These are phyloP conservation scores for Metarhizium album DNA, from an alignment of 2,329 filamentous ascomycete genomes.

Conservation along the genomic window DNA sequence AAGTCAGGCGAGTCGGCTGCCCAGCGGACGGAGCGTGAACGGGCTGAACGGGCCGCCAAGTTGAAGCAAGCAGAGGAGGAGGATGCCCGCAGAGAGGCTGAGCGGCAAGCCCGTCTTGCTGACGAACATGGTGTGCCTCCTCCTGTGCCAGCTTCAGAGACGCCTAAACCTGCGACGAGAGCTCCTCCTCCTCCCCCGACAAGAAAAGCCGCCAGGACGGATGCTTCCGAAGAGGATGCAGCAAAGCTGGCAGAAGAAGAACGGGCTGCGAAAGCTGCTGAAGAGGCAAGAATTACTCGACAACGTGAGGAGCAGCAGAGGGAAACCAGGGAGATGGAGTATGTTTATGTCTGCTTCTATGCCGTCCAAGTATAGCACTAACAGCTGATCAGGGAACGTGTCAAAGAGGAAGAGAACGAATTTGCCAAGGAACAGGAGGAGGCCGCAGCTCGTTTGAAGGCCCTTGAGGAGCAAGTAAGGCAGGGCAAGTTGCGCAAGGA, in stretches of 20 bases:
- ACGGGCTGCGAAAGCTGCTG: slow-evolving; percentile 44
- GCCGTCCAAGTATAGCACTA: slow-evolving; percentile 11
- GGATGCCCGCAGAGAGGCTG: slow-evolving; percentile 76
- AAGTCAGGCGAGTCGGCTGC: slow-evolving; percentile 72
- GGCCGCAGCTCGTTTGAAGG: slow-evolving; percentile 71
- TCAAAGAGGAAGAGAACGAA: slow-evolving; percentile 67
- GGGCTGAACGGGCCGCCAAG: slow-evolving; percentile 76
- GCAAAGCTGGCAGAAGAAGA: slow-evolving; percentile 49
- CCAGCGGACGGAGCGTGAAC: slow-evolving; percentile 82
- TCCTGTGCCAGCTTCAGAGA: slow-evolving; percentile 43
- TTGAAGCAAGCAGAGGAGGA: slow-evolving; percentile 87
- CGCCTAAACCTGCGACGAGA: slow-evolving; percentile 38
- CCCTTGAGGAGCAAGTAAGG: slow-evolving; percentile 85
- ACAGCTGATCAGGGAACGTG: slow-evolving; percentile 51
- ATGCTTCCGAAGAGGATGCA: slow-evolving; percentile 44
- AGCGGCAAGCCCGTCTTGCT: slow-evolving; percentile 72
- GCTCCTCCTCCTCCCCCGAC: slow-evolving; percentile 72
- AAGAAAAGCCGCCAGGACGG: slow-evolving; percentile 54
- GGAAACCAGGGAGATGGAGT: slow-evolving; percentile 72
- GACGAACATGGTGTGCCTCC: slow-evolving; percentile 61
- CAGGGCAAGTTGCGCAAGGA: slow-evolving; percentile 93
- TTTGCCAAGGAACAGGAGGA: slow-evolving; percentile 70
- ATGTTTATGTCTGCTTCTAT: slow-evolving; percentile 34
- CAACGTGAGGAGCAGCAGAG: slow-evolving; percentile 68
- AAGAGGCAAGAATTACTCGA: slow-evolving; percentile 54